Evolutionary conservation across 768 basidiomycete species (phyloP).

Genomic region (Strobilomyces confusus): DNA sequence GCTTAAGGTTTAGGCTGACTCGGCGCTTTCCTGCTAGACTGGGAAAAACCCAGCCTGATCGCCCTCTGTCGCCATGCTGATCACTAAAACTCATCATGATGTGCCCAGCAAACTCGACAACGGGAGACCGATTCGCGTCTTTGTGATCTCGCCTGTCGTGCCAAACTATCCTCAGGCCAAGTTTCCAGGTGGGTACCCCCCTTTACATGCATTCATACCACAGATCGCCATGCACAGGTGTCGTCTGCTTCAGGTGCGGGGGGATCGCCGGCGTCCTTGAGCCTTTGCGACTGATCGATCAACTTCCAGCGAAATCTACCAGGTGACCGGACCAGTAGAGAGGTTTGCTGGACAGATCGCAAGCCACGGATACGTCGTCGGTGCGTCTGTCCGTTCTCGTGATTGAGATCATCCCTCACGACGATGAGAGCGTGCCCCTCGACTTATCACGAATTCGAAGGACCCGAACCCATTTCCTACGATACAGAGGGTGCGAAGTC

Average conservation of each 20-base stretch:
- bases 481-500: slow-evolving; percentile 73
- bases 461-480: slow-evolving; percentile 84
- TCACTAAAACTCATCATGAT: slow-evolving; percentile 76
- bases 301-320: slow-evolving; percentile 82
- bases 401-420: background rate
- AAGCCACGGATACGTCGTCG: slow-evolving; percentile 80
- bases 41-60: no score
- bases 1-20: no score
- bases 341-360: slow-evolving; percentile 87
- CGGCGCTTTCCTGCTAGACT: no score
- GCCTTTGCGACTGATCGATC: background rate
- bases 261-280: background rate
- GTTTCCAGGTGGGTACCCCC: slow-evolving; percentile 63
- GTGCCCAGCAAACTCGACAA: slow-evolving; percentile 64
- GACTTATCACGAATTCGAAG: slow-evolving; percentile 89
- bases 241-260: slow-evolving; percentile 73
- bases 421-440: slow-evolving; percentile 65
- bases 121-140: slow-evolving; percentile 71
- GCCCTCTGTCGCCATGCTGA: slow-evolving; percentile 55
- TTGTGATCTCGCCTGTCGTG: slow-evolving; percentile 74
- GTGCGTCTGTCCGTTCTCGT: slow-evolving; percentile 36
- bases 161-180: slow-evolving; percentile 85
- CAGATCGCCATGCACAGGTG: slow-evolving; percentile 41
- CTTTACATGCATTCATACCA: background rate
- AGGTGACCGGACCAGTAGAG: slow-evolving; percentile 96